These are phyloP conservation scores for Aspergillus nanangensis DNA, from an alignment of 495 filamentous ascomycete species.

Conservation along the genomic window DNA sequence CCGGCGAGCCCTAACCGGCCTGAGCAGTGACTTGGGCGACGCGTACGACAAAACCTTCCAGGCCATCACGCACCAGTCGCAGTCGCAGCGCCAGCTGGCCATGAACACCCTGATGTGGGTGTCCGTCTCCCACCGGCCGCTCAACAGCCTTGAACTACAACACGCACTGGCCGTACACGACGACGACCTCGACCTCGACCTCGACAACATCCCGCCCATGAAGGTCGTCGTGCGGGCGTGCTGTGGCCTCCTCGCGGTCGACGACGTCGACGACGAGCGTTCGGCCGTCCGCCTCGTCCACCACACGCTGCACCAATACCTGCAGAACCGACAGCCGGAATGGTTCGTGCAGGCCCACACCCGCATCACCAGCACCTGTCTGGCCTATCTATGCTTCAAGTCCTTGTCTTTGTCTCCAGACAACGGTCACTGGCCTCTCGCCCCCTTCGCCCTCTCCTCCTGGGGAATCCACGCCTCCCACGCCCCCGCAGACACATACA, in stretches of 20 bases:
- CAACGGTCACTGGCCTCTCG: neutral
- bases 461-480: slow-evolving; percentile 1
- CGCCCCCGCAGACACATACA: neutral
- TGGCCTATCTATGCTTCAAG: neutral
- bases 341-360: neutral
- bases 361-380: neutral
- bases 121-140: slow-evolving; percentile 1
- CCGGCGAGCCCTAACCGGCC: neutral
- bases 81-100: neutral
- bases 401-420: neutral
- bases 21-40: slow-evolving; percentile 3
- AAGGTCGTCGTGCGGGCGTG: neutral
- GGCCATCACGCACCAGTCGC: slow-evolving; percentile 1
- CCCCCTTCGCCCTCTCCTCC: neutral
- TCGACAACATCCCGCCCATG: neutral
- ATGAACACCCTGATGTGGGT: slow-evolving; percentile 4
- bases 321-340: neutral
- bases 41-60: slow-evolving; percentile 7
- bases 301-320: slow-evolving; percentile 3
- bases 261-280: neutral
- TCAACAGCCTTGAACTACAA: neutral
- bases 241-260: slow-evolving; percentile 2
- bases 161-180: slow-evolving; percentile 2
- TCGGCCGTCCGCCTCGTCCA: slow-evolving; percentile 1
- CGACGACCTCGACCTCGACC: neutral